A percentile compares a stretch with the other conserved stretches of the same genome.
phyloP scores from a whole-genome alignment of 306 rosid genomes.

The Rosa persica region DNA sequence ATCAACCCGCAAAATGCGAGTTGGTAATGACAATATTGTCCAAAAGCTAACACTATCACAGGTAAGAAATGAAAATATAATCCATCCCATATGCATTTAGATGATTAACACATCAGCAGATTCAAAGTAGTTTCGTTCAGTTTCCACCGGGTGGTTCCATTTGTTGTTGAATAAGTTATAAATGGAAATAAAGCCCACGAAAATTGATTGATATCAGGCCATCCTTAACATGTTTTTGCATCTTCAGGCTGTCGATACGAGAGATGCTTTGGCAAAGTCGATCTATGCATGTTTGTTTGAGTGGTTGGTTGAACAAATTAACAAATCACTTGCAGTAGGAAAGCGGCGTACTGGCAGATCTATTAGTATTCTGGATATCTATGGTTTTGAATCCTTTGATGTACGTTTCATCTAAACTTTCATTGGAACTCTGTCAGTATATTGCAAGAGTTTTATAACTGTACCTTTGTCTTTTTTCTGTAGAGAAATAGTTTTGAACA shows the following conservation, averaged over 20 bases:
- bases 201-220: background rate
- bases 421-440: slow-evolving; percentile 2
- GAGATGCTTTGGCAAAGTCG: slow-evolving; percentile 99
- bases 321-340: slow-evolving; percentile 96
- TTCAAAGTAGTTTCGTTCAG: background rate
- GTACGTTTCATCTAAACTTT: slow-evolving; percentile 48
- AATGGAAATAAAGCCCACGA: background rate
- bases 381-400: slow-evolving; percentile 98
- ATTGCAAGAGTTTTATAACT: background rate
- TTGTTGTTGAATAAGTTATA: background rate
- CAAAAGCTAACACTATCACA: slow-evolving; percentile 85
- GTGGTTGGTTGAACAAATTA: slow-evolving; percentile 96
- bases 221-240: slow-evolving; percentile 8
- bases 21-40: slow-evolving; percentile 82
- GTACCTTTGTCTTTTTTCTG: slow-evolving; percentile 16
- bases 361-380: slow-evolving; percentile 95
- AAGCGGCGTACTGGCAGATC: slow-evolving; percentile 98
- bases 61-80: slow-evolving; percentile 33
- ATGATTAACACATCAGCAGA: background rate
- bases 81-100: background rate
- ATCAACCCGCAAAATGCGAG: slow-evolving; percentile 89
- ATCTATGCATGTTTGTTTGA: slow-evolving; percentile 89
- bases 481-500: slow-evolving; percentile 99
- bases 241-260: slow-evolving; percentile 80
- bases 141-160: background rate